phyloP scores from a whole-genome alignment of 495 filamentous ascomycete species.

The Penicillium maclennaniae region DNA sequence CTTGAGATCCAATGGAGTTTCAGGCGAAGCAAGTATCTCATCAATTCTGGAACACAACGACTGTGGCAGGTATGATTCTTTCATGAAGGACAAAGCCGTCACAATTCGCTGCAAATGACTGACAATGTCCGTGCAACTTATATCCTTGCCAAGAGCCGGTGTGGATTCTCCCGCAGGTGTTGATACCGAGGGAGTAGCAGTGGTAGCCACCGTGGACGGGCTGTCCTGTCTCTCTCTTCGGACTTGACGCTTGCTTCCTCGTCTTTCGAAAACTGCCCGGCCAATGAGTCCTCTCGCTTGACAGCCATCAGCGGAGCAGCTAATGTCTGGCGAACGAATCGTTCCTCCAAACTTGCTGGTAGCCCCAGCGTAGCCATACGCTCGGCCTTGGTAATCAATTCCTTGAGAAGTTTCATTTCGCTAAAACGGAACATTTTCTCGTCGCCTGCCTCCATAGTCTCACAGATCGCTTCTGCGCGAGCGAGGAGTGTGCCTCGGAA shows the following conservation, averaged over 20 bases:
- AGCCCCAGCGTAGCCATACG: slow-evolving; percentile 61
- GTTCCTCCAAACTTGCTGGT: slow-evolving; percentile 80
- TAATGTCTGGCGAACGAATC: slow-evolving; percentile 71
- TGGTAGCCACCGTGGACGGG: slow-evolving; percentile 35
- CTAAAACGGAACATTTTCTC: slow-evolving; percentile 79
- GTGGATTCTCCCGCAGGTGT: slow-evolving; percentile 41
- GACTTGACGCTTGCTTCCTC: slow-evolving; percentile 24
- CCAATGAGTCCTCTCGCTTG: slow-evolving; percentile 43
- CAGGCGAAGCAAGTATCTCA: slow-evolving; percentile 39
- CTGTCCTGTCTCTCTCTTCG: slow-evolving; percentile 29
- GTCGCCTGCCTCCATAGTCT: slow-evolving; percentile 73
- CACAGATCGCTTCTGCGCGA: slow-evolving; percentile 65
- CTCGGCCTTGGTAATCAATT: slow-evolving; percentile 67
- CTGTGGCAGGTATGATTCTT: slow-evolving; percentile 62
- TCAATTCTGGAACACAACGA: slow-evolving; percentile 48
- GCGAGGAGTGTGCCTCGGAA: slow-evolving; percentile 40
- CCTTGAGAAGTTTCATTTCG: slow-evolving; percentile 60
- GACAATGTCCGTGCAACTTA: slow-evolving; percentile 44
- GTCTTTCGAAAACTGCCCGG: slow-evolving; percentile 14
- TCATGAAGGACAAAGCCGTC: slow-evolving; percentile 72
- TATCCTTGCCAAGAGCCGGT: slow-evolving; percentile 29
- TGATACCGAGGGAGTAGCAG: slow-evolving; percentile 34
- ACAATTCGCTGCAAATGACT: slow-evolving; percentile 65
- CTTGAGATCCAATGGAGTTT: slow-evolving; percentile 60
- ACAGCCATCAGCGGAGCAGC: slow-evolving; percentile 67